phyloP scores from a whole-genome alignment of 805 yeast genomes.

The Lipomyces japonicus region DNA sequence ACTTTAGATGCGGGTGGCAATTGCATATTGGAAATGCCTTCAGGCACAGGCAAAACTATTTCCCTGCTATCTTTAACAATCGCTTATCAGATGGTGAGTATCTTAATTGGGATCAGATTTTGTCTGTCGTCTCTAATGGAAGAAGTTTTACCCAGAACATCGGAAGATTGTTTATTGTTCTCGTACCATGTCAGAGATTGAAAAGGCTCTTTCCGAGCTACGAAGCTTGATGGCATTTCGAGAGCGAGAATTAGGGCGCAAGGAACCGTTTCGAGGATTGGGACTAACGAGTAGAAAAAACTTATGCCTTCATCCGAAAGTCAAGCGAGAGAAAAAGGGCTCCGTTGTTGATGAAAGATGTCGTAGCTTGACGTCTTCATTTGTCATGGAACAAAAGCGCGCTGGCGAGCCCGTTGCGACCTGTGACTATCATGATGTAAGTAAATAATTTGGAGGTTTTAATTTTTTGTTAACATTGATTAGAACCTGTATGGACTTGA shows the following conservation, averaged over 20 bases:
- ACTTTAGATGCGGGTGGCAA: slow-evolving; percentile 96
- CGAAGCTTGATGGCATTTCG: slow-evolving; percentile 84
- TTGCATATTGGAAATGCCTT: slow-evolving; percentile 97
- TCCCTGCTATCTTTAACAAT: slow-evolving; percentile 86
- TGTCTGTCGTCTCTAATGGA: not conserved
- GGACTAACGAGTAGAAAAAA: slow-evolving; percentile 95
- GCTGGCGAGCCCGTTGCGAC: slow-evolving; percentile 56
- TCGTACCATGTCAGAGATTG: slow-evolving; percentile 99
- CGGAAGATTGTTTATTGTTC: slow-evolving; percentile 94
- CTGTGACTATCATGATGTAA: slow-evolving; percentile 81
- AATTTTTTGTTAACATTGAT: not conserved
- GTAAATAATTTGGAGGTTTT: not conserved
- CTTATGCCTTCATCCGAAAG: slow-evolving; percentile 84
- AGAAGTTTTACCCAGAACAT: slow-evolving; percentile 80
- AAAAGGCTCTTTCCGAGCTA: slow-evolving; percentile 91
- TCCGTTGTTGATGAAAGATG: slow-evolving; percentile 93
- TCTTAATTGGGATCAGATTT: not conserved
- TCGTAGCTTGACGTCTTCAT: slow-evolving; percentile 90
- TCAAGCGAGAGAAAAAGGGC: slow-evolving; percentile 85
- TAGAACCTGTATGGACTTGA: slow-evolving; percentile 72
- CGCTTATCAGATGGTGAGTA: slow-evolving; percentile 74
- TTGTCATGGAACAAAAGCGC: slow-evolving; percentile 63
- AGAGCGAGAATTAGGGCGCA: slow-evolving; percentile 73
- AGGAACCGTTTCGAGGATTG: slow-evolving; percentile 87
- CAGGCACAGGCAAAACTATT: slow-evolving; percentile 98